Evolutionary conservation across 345 rosid genomes (phyloP), one percentile per base, ranked within the genome.

Genomic region (Theobroma cacao): DNA sequence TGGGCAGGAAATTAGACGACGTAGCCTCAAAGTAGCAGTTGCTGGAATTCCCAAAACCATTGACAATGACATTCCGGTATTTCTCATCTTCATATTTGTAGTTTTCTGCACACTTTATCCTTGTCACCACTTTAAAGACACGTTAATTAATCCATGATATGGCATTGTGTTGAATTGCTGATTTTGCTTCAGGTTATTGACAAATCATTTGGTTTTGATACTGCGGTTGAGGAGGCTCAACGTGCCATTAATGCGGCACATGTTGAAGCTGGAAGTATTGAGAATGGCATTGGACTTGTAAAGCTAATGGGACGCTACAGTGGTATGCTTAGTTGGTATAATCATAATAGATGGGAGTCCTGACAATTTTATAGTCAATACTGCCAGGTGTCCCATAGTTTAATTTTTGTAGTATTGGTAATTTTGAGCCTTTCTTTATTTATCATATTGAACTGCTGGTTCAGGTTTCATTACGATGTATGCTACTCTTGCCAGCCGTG

Each of bases 181-280:
- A 41, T 78, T 72, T 41, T 81, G 72, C 34, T 80, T 82, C 85
- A 94, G 97, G 96, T 94, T 74, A 94, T 94, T 84, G 98, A 94
- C 87, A 92, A 80, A 73, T 92, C 98, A 59, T 94, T 94, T 79
- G 98, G 97, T 78, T 94, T 94, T 80, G 97, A 94, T 84, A 88
- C 95, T 86, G 93, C 97, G 48, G 97, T 94, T 71, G 98, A 94
- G 82, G 98, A 94, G 83, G 97, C 98, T 80, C 98, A 94, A 77
- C 96, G 98, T 74, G 94, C 97, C 73, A 94, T 92, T 65, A 91
- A 88, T 79, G 96, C 98, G 48, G 98, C 98, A 12, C 98, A 92
- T 80, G 96, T 94, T 64, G 98, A 94, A 85, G 91, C 98, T 63
- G 85, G 77, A 83, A 94, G 97, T 81, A 72, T 66, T 43, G 93